These are phyloP conservation scores for Chlamydomonas reinhardtii DNA, from an alignment of 163 green algal species.

Conservation along the genomic window DNA sequence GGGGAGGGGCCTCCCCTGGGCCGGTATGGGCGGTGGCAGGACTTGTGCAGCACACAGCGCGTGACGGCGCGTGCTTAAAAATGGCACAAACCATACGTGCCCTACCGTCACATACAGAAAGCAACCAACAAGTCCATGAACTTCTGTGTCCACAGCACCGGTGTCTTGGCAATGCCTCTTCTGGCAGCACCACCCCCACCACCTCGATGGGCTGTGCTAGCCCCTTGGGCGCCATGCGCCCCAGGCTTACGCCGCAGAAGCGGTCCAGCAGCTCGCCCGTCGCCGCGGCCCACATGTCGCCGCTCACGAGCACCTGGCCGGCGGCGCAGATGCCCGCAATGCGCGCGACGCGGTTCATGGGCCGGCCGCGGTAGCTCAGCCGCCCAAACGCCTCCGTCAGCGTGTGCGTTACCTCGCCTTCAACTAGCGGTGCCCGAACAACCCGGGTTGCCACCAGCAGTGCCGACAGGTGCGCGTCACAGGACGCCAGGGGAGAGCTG, in stretches of 20 bases:
- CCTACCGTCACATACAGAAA: no score
- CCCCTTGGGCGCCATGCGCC: neutral
- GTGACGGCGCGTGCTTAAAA: no score
- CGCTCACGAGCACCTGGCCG: constrained; percentile 8
- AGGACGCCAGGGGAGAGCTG: no score
- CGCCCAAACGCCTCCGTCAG: neutral
- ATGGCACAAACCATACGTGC: no score
- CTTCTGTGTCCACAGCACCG: no score
- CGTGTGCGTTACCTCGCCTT: neutral
- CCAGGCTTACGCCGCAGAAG: neutral
- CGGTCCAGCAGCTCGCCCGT: neutral
- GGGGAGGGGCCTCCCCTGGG: no score
- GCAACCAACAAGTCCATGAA: no score
- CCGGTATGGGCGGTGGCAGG: no score
- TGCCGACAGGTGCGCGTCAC: no score
- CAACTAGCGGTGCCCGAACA: no score
- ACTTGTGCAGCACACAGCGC: no score
- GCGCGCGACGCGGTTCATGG: constrained; percentile 43
- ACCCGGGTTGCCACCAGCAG: no score
- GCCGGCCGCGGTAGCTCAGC: constrained; percentile 17
- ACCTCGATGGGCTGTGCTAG: neutral
- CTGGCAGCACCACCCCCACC: neutral
- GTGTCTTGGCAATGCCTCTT: neutral
- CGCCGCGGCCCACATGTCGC: neutral
- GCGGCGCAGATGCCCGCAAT: neutral